These are phyloP conservation scores for Plenodomus lindquistii DNA, from an alignment of 2,329 filamentous ascomycete genomes.

Conservation along the genomic window DNA sequence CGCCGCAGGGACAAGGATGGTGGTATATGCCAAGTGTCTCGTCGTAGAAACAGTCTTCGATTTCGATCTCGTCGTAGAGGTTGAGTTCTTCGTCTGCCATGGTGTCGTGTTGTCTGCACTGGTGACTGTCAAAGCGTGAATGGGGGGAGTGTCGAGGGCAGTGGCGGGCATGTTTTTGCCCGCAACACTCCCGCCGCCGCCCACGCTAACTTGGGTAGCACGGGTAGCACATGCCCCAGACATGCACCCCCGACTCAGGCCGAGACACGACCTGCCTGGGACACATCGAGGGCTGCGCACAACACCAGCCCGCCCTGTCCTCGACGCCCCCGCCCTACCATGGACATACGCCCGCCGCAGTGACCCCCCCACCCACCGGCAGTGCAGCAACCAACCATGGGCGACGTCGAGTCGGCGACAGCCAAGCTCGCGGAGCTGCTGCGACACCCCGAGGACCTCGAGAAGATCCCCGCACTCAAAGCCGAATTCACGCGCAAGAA, in stretches of 20 bases:
- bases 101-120: slow-evolving; percentile 2
- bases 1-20: slow-evolving; percentile 96
- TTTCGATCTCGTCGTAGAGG: slow-evolving; percentile 97
- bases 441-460: slow-evolving; percentile 92
- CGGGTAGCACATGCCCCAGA: slow-evolving; percentile 2
- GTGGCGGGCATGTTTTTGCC: slow-evolving; percentile 13
- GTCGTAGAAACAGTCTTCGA: slow-evolving; percentile 93
- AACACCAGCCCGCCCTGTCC: slow-evolving; percentile 6
- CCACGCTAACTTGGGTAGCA: slow-evolving; percentile 2
- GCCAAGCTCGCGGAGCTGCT: slow-evolving; percentile 91
- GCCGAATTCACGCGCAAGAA: slow-evolving; percentile 95
- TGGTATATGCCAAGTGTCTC: slow-evolving; percentile 90
- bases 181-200: slow-evolving; percentile 11
- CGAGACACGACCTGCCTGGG: background rate
- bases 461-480: slow-evolving; percentile 90
- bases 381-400: slow-evolving; percentile 59
- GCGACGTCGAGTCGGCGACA: slow-evolving; percentile 62
- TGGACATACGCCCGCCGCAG: slow-evolving; percentile 17
- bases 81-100: slow-evolving; percentile 52
- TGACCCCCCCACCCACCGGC: slow-evolving; percentile 3
- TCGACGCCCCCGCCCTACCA: slow-evolving; percentile 12
- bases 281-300: background rate
- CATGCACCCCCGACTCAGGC: slow-evolving; percentile 3
- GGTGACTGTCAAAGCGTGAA: slow-evolving; percentile 4
- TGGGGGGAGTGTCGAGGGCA: background rate